Evolutionary conservation across 139 green algal genomes (phyloP).

Genomic region (Desmodesmus armatus): DNA sequence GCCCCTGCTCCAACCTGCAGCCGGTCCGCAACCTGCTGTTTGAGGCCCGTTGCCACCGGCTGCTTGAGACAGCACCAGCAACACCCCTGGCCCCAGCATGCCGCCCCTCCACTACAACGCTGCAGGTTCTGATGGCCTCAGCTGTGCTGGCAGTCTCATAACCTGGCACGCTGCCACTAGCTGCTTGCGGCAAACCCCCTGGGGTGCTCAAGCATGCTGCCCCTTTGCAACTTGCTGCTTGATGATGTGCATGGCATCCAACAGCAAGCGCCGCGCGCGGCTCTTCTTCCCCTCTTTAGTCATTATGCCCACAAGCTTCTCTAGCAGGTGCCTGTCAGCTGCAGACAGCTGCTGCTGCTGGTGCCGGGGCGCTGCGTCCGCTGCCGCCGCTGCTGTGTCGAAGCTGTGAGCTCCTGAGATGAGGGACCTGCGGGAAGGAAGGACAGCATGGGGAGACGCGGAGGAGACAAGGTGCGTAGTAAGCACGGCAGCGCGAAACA

Average conservation of each 20-base stretch:
- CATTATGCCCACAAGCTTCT: conserved; percentile 43
- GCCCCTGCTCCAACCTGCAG: no score
- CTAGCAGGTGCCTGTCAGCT: conserved; percentile 9
- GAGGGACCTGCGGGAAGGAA: not conserved
- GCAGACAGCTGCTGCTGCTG: conserved; percentile 3
- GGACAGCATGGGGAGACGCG: no score
- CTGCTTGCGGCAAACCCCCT: no score
- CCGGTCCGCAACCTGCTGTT: no score
- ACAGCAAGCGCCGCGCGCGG: conserved; percentile 5
- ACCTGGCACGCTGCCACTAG: no score
- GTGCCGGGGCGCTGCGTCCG: not conserved
- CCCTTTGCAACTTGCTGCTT: conserved; percentile 37
- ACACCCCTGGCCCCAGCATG: no score
- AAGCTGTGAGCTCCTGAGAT: not conserved
- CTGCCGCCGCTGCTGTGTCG: not conserved
- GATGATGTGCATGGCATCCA: conserved; percentile 50
- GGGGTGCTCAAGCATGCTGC: no score
- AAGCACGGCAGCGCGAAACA: not conserved
- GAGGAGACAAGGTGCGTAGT: not conserved
- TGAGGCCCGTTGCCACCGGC: no score
- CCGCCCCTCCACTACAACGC: no score
- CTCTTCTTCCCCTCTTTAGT: conserved; percentile 51
- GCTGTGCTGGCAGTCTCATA: no score
- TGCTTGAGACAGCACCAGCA: no score
- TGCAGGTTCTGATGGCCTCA: no score